phyloP scores from a whole-genome alignment of 345 rosid species.

The Sisymbrium irio region DNA sequence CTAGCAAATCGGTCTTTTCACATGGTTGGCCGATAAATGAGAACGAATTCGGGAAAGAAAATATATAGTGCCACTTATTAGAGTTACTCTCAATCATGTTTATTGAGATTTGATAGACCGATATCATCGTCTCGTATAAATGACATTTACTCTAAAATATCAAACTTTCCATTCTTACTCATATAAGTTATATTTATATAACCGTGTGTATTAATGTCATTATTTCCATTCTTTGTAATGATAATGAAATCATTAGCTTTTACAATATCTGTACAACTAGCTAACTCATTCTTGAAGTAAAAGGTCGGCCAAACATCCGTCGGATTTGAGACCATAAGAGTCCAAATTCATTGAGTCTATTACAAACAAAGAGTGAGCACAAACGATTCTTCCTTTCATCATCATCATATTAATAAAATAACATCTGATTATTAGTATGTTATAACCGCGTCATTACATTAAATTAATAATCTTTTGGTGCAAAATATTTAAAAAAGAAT shows the following conservation, averaged over 20 bases:
- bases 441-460: background rate
- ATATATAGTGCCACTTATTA: background rate
- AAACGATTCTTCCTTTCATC: background rate
- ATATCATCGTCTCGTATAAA: background rate
- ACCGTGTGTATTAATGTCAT: background rate
- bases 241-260: background rate
- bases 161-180: background rate
- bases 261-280: background rate
- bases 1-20: background rate
- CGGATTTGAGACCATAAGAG: background rate
- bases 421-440: background rate
- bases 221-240: background rate
- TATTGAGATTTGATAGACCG: background rate
- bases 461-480: background rate
- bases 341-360: background rate
- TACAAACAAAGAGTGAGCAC: background rate
- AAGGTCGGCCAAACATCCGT: background rate
- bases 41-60: background rate
- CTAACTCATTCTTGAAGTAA: background rate
- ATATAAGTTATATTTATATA: background rate
- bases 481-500: background rate
- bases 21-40: background rate
- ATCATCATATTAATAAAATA: background rate
- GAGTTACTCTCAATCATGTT: background rate
- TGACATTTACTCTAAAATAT: background rate